Percentiles rank a stretch among this genome's conserved stretches.
Conservation (phyloP, 1,139 yeast genomes). For the Scheffersomyces quercinus region DNA sequence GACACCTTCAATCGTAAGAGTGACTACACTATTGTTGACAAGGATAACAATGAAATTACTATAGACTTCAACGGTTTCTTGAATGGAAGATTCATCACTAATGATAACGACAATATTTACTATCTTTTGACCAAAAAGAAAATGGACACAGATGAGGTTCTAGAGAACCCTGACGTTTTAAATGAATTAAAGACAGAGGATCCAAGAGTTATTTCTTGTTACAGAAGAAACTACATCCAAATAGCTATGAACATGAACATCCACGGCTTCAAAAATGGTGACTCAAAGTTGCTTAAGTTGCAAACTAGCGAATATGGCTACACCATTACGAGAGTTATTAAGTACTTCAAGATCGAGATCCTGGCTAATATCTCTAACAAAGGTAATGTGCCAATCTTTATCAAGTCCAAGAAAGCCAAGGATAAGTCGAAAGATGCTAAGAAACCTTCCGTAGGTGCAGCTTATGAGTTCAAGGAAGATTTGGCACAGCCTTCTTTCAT, state of each 20-base stretch:
- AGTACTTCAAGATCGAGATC: slow-evolving; percentile 43
- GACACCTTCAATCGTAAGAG: slow-evolving; percentile 12
- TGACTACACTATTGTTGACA: slow-evolving; percentile 33
- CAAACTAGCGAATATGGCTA: slow-evolving; percentile 40
- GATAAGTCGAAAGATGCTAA: slow-evolving; percentile 6
- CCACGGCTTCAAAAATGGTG: slow-evolving; percentile 26
- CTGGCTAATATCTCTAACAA: slow-evolving; percentile 34
- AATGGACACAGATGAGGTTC: slow-evolving; percentile 1
- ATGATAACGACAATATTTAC: slow-evolving; percentile 43
- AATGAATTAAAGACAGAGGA: slow-evolving; percentile 14
- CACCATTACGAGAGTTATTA: slow-evolving; percentile 35
- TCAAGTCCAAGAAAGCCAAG: slow-evolving; percentile 20
- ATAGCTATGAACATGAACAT: slow-evolving; percentile 37
- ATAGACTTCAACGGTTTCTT: slow-evolving; percentile 40
- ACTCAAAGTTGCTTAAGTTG: slow-evolving; percentile 30
- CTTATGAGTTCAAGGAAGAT: slow-evolving; percentile 15
- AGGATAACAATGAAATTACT: slow-evolving; percentile 20
- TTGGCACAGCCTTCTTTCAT: slow-evolving; percentile 22
- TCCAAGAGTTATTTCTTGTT: slow-evolving; percentile 47
- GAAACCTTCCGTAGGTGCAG: background rate
- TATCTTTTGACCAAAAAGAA: slow-evolving; percentile 28
- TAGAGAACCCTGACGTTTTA: background rate
- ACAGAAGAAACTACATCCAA: slow-evolving; percentile 48
- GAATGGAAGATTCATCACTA: slow-evolving; percentile 45
- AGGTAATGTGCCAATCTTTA: slow-evolving; percentile 33